Percentiles rank a stretch among this genome's conserved stretches.
These are phyloP conservation scores for Antitrichia curtipendula DNA, from an alignment of 225 moss, liverwort and hornwort species.

Conservation along the genomic window DNA sequence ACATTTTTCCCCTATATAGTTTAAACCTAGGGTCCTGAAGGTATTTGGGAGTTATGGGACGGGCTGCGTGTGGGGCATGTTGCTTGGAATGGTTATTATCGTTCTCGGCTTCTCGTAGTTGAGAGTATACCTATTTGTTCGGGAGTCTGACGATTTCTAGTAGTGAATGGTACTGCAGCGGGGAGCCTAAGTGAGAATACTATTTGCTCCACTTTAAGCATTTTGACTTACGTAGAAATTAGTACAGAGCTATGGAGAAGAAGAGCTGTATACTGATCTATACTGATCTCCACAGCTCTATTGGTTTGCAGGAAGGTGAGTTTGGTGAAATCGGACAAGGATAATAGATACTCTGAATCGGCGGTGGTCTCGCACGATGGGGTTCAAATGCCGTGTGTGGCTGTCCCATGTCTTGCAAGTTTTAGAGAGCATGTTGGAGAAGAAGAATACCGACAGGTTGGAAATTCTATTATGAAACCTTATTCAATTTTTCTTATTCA, in stretches of 20 bases:
- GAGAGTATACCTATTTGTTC: not conserved
- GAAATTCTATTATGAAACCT: not conserved
- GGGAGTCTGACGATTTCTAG: not conserved
- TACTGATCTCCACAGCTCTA: not conserved
- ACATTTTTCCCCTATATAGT: not conserved
- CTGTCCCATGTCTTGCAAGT: conserved; percentile 58
- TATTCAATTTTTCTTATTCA: not conserved
- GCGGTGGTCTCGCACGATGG: conserved; percentile 93
- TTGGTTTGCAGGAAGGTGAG: conserved; percentile 56
- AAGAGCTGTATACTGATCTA: too few relatives aligned
- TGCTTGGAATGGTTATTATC: not conserved
- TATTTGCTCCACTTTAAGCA: not conserved
- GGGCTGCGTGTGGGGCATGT: not conserved
- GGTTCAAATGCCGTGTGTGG: conserved; percentile 74
- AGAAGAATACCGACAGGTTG: conserved; percentile 67
- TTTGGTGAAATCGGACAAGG: conserved; percentile 89
- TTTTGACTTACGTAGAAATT: not conserved
- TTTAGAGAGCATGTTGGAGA: conserved; percentile 63
- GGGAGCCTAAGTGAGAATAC: not conserved
- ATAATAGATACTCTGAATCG: conserved; percentile 64
- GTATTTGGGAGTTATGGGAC: not conserved
- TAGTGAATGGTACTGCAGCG: not conserved
- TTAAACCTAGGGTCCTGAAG: not conserved
- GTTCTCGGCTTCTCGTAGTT: not conserved
- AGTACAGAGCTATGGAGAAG: not conserved